Conservation (phyloP, 2,329 filamentous ascomycete genomes). For the Diplocarpon rosae region DNA sequence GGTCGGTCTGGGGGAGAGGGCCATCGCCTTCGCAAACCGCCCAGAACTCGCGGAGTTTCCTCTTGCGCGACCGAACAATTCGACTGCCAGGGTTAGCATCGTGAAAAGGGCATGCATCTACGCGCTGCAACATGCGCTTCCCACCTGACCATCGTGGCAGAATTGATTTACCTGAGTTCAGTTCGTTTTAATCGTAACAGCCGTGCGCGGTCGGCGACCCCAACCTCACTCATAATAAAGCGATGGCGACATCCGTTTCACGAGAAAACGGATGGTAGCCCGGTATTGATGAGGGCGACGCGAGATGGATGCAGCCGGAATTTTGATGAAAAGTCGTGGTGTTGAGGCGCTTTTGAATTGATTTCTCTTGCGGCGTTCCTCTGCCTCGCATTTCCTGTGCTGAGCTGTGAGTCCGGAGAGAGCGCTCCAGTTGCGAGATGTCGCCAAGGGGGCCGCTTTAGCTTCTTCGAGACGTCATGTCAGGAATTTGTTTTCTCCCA, state of each 20-base stretch:
- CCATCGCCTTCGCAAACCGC: slow-evolving; percentile 60
- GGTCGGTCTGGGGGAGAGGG: slow-evolving; percentile 45
- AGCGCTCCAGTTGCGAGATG: too few species aligned
- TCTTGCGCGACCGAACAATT: slow-evolving; percentile 76
- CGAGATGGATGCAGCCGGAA: slow-evolving; percentile 24
- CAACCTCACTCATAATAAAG: slow-evolving; percentile 63
- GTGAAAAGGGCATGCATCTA: slow-evolving; percentile 17
- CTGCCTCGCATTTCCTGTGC: not conserved
- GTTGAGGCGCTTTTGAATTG: slow-evolving; percentile 20
- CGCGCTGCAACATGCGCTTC: slow-evolving; percentile 19
- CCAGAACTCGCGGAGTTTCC: slow-evolving; percentile 82
- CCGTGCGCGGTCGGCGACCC: slow-evolving; percentile 52
- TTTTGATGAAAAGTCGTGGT: slow-evolving; percentile 22
- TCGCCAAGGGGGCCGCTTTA: too few species aligned
- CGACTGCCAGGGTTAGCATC: slow-evolving; percentile 37
- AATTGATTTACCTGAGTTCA: slow-evolving; percentile 45
- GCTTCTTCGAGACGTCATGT: too few species aligned
- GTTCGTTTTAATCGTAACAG: slow-evolving; percentile 54
- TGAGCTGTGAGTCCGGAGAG: not conserved
- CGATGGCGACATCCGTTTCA: slow-evolving; percentile 60
- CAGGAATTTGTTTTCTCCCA: too few species aligned
- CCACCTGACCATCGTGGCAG: slow-evolving; percentile 6
- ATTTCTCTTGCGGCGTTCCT: slow-evolving; percentile 6
- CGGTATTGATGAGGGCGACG: slow-evolving; percentile 27
- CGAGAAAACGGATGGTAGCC: slow-evolving; percentile 45